Percentiles rank a stretch among this genome's conserved stretches.
phyloP scores from a whole-genome alignment of 2,329 filamentous ascomycete genomes.

The Colletotrichum sp. region DNA sequence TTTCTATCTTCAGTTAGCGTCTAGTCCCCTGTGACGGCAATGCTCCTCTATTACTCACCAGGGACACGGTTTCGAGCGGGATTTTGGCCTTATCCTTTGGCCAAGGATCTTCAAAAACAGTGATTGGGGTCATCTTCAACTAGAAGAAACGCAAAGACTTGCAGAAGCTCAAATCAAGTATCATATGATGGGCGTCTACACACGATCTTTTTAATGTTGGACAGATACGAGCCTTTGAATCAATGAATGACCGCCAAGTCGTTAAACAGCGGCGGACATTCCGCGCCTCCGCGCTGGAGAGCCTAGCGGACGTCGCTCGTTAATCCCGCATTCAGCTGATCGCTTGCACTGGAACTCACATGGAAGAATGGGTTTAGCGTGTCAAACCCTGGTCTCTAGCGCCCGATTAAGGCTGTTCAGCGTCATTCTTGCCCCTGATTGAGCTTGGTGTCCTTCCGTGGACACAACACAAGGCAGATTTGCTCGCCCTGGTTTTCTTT shows the following conservation, averaged over 20 bases:
- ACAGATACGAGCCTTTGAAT: background rate
- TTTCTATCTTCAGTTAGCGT: background rate
- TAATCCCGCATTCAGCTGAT: constrained; percentile 1
- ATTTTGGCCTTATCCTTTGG: background rate
- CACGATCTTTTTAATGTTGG: background rate
- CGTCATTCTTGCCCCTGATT: background rate
- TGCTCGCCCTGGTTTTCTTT: background rate
- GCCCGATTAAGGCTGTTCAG: background rate
- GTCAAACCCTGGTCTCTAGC: background rate
- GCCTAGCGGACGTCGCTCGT: background rate
- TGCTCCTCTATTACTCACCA: background rate
- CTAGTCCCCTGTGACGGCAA: background rate
- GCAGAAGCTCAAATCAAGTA: background rate
- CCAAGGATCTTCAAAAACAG: constrained; percentile 8
- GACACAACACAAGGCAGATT: background rate
- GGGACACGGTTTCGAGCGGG: background rate
- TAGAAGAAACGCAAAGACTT: background rate
- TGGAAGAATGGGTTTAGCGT: background rate
- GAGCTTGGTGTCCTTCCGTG: background rate
- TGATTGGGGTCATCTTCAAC: background rate
- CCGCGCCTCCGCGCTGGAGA: background rate
- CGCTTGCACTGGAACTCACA: background rate
- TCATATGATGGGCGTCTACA: background rate
- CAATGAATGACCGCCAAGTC: background rate
- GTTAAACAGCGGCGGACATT: background rate